Percentiles rank a stretch among this genome's conserved stretches.
Evolutionary conservation across 2,329 filamentous ascomycete species (phyloP).

Genomic region (Aspergillus udagawae): DNA sequence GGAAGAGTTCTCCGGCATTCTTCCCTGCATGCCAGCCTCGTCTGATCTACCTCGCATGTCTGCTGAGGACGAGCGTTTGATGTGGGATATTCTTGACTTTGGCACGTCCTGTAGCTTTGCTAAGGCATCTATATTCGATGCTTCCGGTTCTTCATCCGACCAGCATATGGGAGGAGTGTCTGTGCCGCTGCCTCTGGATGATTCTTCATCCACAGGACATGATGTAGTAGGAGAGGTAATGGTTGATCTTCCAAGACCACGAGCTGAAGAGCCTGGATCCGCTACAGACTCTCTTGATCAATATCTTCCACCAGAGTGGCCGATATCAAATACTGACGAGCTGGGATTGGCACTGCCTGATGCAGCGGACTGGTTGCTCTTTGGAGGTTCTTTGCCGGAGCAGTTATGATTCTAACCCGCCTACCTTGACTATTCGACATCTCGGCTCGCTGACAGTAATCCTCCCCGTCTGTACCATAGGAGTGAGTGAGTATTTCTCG

Average conservation of each 20-base stretch:
- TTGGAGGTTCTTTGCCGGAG: constrained; percentile 19
- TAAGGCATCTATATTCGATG: background rate
- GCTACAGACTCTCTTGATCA: background rate
- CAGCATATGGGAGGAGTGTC: background rate
- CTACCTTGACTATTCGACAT: too few species aligned
- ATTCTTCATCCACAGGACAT: background rate
- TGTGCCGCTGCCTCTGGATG: background rate
- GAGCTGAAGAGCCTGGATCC: background rate
- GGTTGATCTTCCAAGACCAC: too few species aligned
- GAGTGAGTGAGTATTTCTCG: background rate
- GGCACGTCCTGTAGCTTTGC: constrained; percentile 11
- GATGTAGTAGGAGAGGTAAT: too few species aligned
- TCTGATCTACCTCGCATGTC: constrained; percentile 24
- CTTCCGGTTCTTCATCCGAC: background rate
- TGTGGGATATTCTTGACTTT: constrained; percentile 26
- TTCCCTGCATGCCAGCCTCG: constrained; percentile 22
- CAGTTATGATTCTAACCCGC: constrained; percentile 10
- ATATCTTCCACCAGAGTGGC: constrained; percentile 13
- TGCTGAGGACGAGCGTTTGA: constrained; percentile 17
- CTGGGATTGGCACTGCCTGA: constrained; percentile 14
- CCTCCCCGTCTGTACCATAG: too few species aligned
- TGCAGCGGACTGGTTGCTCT: constrained; percentile 24
- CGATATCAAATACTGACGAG: constrained; percentile 9
- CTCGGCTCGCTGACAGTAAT: too few species aligned
- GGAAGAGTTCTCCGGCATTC: constrained; percentile 19